Percentiles rank a stretch among this genome's conserved stretches.
phyloP scores from a whole-genome alignment of 495 filamentous ascomycete species.

The Pseudomonodictys pantanalensis region DNA sequence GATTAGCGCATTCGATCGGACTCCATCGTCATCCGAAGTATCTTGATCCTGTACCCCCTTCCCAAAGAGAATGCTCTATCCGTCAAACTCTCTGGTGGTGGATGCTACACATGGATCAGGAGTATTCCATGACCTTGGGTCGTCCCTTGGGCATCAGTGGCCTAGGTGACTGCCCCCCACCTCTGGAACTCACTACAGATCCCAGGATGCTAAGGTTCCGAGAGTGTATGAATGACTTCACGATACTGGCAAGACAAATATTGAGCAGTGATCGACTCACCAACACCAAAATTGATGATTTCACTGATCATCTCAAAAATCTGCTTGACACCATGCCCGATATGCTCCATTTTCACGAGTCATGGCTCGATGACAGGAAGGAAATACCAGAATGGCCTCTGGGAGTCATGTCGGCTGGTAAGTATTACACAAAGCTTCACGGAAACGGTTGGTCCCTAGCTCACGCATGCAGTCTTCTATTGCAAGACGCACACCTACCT shows the following conservation, averaged over 20 bases:
- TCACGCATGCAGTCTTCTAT: constrained; percentile 38
- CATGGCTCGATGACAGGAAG: constrained; percentile 43
- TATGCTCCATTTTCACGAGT: constrained; percentile 46
- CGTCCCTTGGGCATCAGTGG: constrained; percentile 49
- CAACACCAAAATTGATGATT: constrained; percentile 46
- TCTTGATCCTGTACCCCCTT: constrained; percentile 45
- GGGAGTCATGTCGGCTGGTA: constrained; percentile 44
- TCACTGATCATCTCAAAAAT: constrained; percentile 43
- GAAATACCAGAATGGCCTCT: constrained; percentile 47
- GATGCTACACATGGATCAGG: constrained; percentile 52
- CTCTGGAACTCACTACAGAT: constrained; percentile 44
- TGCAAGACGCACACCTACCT: constrained; percentile 48
- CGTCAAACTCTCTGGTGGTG: constrained; percentile 51
- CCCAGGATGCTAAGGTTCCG: constrained; percentile 42
- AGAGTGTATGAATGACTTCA: constrained; percentile 46
- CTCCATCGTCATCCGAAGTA: constrained; percentile 48
- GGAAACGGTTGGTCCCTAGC: neutral
- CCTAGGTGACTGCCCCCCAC: constrained; percentile 47
- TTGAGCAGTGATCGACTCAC: constrained; percentile 43
- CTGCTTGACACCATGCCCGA: constrained; percentile 46
- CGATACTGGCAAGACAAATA: constrained; percentile 48
- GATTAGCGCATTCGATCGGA: constrained; percentile 42
- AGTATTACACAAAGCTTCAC: neutral
- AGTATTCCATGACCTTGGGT: constrained; percentile 50
- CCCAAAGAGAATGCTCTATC: constrained; percentile 39